Evolutionary conservation across 192 early-diverging fungal species (phyloP).

Genomic region (Chytriomyces sp.): DNA sequence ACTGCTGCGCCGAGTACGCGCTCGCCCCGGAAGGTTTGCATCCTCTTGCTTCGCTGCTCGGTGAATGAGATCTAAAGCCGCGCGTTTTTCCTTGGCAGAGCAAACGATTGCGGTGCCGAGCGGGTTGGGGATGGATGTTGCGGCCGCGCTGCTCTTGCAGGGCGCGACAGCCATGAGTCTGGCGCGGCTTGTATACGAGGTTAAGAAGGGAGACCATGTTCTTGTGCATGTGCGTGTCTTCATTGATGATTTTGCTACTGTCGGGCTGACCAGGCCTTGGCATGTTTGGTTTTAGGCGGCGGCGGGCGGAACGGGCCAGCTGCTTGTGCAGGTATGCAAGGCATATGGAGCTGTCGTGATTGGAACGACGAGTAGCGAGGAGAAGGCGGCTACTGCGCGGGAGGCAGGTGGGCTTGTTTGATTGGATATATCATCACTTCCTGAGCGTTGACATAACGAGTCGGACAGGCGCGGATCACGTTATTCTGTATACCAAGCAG

Average conservation of each 20-base stretch:
- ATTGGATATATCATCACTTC: background rate
- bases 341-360: constrained; percentile 83
- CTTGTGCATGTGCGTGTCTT: constrained; percentile 63
- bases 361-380: constrained; percentile 73
- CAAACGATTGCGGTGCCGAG: constrained; percentile 45
- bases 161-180: constrained; percentile 77
- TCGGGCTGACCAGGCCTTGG: background rate
- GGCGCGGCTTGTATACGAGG: constrained; percentile 68
- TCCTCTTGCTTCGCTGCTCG: constrained; percentile 32
- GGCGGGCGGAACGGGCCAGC: constrained; percentile 84
- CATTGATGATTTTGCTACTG: background rate
- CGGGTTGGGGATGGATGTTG: constrained; percentile 56
- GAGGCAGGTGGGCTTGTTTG: constrained; percentile 29
- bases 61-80: background rate
- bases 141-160: constrained; percentile 73
- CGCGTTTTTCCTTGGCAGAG: constrained; percentile 1
- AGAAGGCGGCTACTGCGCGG: constrained; percentile 67
- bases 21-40: constrained; percentile 34
- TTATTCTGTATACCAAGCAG: constrained; percentile 74
- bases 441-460: background rate
- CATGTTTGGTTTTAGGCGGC: constrained; percentile 56
- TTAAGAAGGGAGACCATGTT: constrained; percentile 74
- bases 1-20: constrained; percentile 79
- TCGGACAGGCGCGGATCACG: constrained; percentile 56
- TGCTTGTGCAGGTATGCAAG: constrained; percentile 78